Conservation (phyloP, 164 flowering plant species). For the Stephania japonica region DNA sequence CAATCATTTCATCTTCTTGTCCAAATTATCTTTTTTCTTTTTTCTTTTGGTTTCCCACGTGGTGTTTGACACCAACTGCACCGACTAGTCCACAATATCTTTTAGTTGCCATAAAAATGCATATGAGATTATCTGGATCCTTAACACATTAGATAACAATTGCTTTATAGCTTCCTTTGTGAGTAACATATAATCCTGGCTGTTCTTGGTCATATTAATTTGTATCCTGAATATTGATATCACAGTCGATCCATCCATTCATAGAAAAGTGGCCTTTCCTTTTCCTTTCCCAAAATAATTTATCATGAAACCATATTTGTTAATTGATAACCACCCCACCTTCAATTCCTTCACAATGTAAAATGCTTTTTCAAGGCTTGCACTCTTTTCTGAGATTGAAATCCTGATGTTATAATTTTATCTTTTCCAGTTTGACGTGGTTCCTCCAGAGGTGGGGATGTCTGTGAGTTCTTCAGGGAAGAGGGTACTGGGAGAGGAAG, state of each 20-base stretch:
- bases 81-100: no score
- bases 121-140: no score
- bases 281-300: not conserved
- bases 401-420: not conserved
- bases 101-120: no score
- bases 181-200: not conserved
- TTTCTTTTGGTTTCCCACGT: no score
- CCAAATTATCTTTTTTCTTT: not conserved
- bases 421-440: constrained; percentile 79
- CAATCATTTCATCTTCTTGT: not conserved
- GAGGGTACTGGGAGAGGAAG: constrained; percentile 43
- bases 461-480: constrained; percentile 72
- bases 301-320: not conserved
- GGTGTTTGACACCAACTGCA: no score
- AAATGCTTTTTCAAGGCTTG: not conserved
- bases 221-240: not conserved
- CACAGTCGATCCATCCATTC: not conserved
- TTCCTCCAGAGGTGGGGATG: constrained; percentile 67
- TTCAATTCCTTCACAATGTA: not conserved
- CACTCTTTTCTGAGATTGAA: not conserved
- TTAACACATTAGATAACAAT: not conserved
- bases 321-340: not conserved
- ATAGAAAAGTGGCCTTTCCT: not conserved
- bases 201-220: not conserved
- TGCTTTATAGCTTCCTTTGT: not conserved